These are phyloP conservation scores for Psilocybe mexicana DNA, from an alignment of 1,284 basidiomycete genomes.

Conservation along the genomic window DNA sequence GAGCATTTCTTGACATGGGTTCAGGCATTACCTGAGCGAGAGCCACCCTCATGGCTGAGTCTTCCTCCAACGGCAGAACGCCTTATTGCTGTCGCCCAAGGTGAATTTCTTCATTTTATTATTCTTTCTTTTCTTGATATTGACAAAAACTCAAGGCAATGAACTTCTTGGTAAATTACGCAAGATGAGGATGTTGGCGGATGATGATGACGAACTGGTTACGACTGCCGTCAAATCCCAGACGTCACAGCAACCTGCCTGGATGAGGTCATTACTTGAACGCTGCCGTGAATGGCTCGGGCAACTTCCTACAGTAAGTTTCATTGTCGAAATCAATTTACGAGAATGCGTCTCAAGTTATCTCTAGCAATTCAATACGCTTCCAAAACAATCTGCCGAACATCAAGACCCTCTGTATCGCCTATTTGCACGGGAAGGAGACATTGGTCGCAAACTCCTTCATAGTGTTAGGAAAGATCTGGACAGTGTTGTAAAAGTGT, in stretches of 20 bases:
- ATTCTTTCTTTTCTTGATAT: constrained; percentile 9
- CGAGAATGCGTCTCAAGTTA: not conserved
- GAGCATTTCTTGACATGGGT: constrained; percentile 91
- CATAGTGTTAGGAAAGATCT: constrained; percentile 80
- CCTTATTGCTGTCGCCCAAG: constrained; percentile 89
- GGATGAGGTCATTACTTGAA: constrained; percentile 86
- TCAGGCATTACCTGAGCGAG: constrained; percentile 81
- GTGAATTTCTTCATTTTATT: constrained; percentile 42
- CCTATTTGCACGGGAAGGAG: constrained; percentile 87
- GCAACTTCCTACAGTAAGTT: constrained; percentile 71
- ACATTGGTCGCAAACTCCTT: constrained; percentile 77
- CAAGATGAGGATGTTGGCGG: constrained; percentile 88
- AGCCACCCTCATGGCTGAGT: constrained; percentile 92
- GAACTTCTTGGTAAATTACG: constrained; percentile 82
- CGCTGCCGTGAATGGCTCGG: constrained; percentile 84
- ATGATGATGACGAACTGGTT: constrained; percentile 77
- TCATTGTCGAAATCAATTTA: not conserved
- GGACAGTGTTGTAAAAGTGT: constrained; percentile 79
- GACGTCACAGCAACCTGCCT: constrained; percentile 78
- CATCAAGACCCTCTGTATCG: constrained; percentile 85
- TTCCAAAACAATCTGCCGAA: constrained; percentile 65
- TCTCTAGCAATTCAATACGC: constrained; percentile 57
- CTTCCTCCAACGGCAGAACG: constrained; percentile 89
- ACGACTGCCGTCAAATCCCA: constrained; percentile 59
- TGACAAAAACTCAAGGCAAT: constrained; percentile 57